Percentiles rank a stretch among this genome's conserved stretches.
phyloP scores from a whole-genome alignment of 352 stramenopile genomes.

The Phytophthora foliorum region DNA sequence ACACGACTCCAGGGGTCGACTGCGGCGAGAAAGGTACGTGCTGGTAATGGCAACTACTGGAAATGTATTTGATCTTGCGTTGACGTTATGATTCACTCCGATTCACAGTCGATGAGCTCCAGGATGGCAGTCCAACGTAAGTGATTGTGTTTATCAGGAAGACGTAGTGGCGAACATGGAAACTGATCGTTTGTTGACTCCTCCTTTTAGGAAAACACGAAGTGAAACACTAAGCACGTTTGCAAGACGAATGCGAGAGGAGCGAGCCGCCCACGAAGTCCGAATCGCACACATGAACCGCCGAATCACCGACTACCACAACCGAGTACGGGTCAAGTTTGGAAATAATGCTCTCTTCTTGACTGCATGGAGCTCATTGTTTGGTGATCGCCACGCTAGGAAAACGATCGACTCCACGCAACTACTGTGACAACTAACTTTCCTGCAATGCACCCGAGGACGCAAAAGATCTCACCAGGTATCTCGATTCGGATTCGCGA shows the following conservation, averaged over 20 bases:
- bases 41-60: not conserved
- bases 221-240: conserved; percentile 70
- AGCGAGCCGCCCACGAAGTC: conserved; percentile 64
- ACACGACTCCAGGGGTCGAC: conserved; percentile 61
- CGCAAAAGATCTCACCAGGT: conserved; percentile 68
- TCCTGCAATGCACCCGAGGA: conserved; percentile 82
- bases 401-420: conserved; percentile 70
- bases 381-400: conserved; percentile 36
- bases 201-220: conserved; percentile 42
- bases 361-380: not conserved
- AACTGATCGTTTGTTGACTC: not conserved
- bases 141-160: not conserved
- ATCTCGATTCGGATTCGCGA: conserved; percentile 76
- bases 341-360: not conserved
- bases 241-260: conserved; percentile 61
- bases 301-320: conserved; percentile 84
- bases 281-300: conserved; percentile 87
- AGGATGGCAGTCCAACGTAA: conserved; percentile 58
- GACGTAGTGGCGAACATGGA: not conserved
- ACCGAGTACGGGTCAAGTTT: conserved; percentile 45
- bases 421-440: conserved; percentile 80
- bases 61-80: not conserved
- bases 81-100: not conserved
- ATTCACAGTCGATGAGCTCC: conserved; percentile 47
- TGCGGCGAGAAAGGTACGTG: conserved; percentile 58